Evolutionary conservation across 345 rosid genomes (phyloP).

Genomic region (Corchorus capsularis): DNA sequence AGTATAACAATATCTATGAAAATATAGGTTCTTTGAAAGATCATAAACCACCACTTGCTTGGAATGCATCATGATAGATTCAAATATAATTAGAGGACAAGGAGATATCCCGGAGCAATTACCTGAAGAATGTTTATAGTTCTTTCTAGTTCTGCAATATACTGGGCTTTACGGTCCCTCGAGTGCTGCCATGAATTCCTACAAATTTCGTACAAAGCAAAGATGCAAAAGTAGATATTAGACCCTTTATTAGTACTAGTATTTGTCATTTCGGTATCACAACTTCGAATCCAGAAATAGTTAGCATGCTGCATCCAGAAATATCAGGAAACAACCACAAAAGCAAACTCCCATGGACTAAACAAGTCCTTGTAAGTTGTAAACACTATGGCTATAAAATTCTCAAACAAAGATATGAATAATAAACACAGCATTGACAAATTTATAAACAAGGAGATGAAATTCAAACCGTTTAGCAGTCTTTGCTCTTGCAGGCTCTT

Average conservation of each 20-base stretch:
- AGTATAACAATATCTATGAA: background rate
- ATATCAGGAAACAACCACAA: background rate
- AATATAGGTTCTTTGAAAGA: background rate
- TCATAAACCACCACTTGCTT: background rate
- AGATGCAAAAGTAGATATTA: background rate
- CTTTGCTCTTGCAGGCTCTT: constrained; percentile 6
- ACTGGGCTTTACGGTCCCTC: constrained; percentile 80
- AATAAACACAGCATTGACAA: constrained; percentile 12
- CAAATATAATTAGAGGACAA: background rate
- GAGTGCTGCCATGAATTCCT: constrained; percentile 85
- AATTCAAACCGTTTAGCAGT: background rate
- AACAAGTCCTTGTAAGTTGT: too few species aligned
- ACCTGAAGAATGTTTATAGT: constrained; percentile 69
- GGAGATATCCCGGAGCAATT: constrained; percentile 15
- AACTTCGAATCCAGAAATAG: background rate
- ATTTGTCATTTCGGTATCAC: background rate
- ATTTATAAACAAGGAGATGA: constrained; percentile 22
- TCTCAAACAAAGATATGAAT: background rate
- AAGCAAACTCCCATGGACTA: background rate
- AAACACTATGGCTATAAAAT: background rate
- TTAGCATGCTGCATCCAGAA: background rate
- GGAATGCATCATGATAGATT: background rate
- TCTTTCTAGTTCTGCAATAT: constrained; percentile 83
- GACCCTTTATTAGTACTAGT: background rate
- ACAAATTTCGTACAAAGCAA: constrained; percentile 7